Conservation (phyloP, 1,139 yeast species). For the Blastobotrys capitulatus region DNA sequence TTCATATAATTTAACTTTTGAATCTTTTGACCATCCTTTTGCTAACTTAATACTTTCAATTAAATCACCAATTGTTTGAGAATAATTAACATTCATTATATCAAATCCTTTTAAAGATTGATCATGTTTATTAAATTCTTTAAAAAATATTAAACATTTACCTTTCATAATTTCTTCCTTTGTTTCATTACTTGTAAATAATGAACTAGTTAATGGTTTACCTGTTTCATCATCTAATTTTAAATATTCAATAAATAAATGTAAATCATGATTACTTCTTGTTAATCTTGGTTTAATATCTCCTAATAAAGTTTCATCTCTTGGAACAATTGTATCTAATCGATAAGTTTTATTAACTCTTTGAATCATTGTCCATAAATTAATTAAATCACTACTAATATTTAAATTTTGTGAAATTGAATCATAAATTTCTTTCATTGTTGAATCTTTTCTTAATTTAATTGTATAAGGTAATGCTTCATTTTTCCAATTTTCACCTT, state of each 20-base stretch:
- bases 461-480: conserved; percentile 46
- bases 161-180: background rate
- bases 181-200: background rate
- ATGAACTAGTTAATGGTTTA: background rate
- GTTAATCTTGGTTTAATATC: conserved; percentile 36
- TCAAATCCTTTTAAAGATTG: conserved; percentile 60
- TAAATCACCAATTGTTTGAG: conserved; percentile 43
- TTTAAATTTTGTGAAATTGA: conserved; percentile 45
- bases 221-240: conserved; percentile 8
- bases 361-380: conserved; percentile 61
- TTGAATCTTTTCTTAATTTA: conserved; percentile 54
- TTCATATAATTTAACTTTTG: conserved; percentile 51
- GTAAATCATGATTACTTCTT: background rate
- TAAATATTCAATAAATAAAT: conserved; percentile 40
- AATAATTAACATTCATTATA: conserved; percentile 50
- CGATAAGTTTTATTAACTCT: conserved; percentile 74
- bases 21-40: conserved; percentile 41
- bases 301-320: conserved; percentile 37
- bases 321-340: conserved; percentile 48
- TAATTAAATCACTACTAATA: conserved; percentile 38
- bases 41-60: conserved; percentile 40
- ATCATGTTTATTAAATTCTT: conserved; percentile 55
- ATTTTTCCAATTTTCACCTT: conserved; percentile 22
- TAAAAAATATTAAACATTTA: conserved; percentile 51
- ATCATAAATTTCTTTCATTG: conserved; percentile 47